A percentile compares a stretch with the other conserved stretches of the same genome.
These are phyloP conservation scores for Fusarium luffae DNA, from an alignment of 2,329 filamentous ascomycete species.

Conservation along the genomic window DNA sequence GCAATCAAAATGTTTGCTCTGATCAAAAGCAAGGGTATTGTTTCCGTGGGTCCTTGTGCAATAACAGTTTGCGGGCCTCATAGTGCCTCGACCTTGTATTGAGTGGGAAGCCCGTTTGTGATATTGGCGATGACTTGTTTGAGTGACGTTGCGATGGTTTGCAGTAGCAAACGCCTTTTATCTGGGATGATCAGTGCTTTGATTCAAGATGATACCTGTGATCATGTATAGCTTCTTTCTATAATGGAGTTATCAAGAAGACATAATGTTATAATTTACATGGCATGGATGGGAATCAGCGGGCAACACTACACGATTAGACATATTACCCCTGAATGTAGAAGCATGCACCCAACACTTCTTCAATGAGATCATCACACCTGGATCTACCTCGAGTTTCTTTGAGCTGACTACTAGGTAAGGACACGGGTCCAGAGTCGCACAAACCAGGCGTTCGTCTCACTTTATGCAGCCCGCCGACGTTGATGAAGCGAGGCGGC, in stretches of 20 bases:
- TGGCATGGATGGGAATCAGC: neutral
- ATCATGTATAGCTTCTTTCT: neutral
- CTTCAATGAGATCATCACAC: slow-evolving; percentile 2
- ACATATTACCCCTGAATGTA: neutral
- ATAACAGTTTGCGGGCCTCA: neutral
- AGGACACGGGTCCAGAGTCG: slow-evolving; percentile 7
- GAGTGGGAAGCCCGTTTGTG: neutral
- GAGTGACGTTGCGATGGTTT: neutral
- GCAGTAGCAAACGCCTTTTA: neutral
- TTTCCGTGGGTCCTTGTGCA: slow-evolving; percentile 12
- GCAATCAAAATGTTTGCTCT: slow-evolving; percentile 7
- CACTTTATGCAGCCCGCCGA: slow-evolving; percentile 34
- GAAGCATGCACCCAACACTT: neutral
- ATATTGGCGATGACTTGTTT: neutral
- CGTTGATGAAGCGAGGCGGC: slow-evolving; percentile 40
- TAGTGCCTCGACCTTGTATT: neutral
- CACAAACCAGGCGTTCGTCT: slow-evolving; percentile 32
- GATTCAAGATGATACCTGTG: neutral
- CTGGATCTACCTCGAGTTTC: too few relatives aligned
- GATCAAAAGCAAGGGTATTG: slow-evolving; percentile 6
- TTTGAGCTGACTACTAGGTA: neutral
- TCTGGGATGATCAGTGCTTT: neutral
- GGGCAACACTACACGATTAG: neutral
- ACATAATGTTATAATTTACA: neutral
- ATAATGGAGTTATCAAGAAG: neutral